These are phyloP conservation scores for Elsinoe arachidis DNA, from an alignment of 2,329 filamentous ascomycete genomes.

Conservation along the genomic window DNA sequence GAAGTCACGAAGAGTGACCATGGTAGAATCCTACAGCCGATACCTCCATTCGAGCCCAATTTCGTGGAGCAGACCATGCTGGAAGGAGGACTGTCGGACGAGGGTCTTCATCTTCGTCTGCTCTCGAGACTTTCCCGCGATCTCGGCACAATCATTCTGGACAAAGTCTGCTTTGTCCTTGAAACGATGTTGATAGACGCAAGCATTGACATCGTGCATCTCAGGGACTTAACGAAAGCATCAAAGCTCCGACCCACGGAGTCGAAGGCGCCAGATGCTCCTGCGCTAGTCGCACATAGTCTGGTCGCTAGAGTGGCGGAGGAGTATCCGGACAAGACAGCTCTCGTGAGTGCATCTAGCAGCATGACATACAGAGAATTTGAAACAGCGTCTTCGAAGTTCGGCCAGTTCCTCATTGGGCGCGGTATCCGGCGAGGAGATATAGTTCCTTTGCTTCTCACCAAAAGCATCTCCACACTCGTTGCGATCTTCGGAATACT, in stretches of 20 bases:
- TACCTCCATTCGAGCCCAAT: not conserved
- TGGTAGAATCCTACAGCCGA: not conserved
- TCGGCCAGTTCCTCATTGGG: constrained; percentile 17
- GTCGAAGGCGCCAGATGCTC: not conserved
- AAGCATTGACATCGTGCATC: not conserved
- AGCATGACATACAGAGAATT: constrained; percentile 22
- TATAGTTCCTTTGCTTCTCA: constrained; percentile 21
- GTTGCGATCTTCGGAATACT: constrained; percentile 24
- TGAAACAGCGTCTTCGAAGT: constrained; percentile 17
- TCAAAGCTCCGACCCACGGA: not conserved
- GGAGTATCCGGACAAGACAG: constrained; percentile 18
- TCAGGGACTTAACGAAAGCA: not conserved
- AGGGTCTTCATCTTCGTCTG: not conserved
- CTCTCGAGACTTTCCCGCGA: not conserved
- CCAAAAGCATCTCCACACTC: constrained; percentile 23
- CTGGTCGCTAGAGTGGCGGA: constrained; percentile 18
- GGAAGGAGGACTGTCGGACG: not conserved
- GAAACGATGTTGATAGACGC: not conserved
- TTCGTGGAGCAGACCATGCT: not conserved
- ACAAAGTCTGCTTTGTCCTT: not conserved
- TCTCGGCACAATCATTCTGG: not conserved
- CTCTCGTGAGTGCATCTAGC: constrained; percentile 23
- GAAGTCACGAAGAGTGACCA: constrained; percentile 10
- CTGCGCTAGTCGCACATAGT: not conserved
- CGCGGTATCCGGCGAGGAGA: constrained; percentile 13